Percentiles rank a stretch among this genome's conserved stretches.
phyloP scores from a whole-genome alignment of 306 rosid species.

The Quercus glauca region DNA sequence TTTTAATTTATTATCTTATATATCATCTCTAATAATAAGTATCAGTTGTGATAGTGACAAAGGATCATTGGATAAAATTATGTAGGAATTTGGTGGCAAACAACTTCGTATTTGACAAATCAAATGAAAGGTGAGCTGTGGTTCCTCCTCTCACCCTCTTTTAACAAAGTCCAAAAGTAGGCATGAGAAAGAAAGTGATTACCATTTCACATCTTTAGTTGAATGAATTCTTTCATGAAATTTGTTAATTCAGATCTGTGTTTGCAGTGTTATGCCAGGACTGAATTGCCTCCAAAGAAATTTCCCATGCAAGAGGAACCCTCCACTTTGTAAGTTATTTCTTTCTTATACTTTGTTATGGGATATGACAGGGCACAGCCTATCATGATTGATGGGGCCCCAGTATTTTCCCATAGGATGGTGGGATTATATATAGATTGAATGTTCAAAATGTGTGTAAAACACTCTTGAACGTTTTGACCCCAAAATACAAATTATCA shows the following conservation, averaged over 20 bases:
- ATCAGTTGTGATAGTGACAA: too few relatives aligned
- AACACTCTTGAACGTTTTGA: too few relatives aligned
- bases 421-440: too few relatives aligned
- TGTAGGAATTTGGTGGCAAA: constrained; percentile 31
- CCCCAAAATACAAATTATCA: too few relatives aligned
- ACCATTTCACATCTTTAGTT: too few relatives aligned
- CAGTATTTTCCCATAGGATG: too few relatives aligned
- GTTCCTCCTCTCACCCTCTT: neutral
- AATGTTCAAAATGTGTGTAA: too few relatives aligned
- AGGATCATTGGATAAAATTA: neutral
- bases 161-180: too few relatives aligned
- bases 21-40: neutral
- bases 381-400: too few relatives aligned
- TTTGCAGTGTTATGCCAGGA: constrained; percentile 60
- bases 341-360: neutral
- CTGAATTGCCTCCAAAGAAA: constrained; percentile 61
- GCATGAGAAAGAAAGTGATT: too few relatives aligned
- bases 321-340: constrained; percentile 48
- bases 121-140: constrained; percentile 5
- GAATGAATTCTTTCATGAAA: too few relatives aligned
- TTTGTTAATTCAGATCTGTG: neutral
- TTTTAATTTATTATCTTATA: neutral
- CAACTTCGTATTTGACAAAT: constrained; percentile 20
- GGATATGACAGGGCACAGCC: neutral
- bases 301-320: constrained; percentile 61